phyloP scores from a whole-genome alignment of 306 rosid species.

The Erythrophleum fordii region DNA sequence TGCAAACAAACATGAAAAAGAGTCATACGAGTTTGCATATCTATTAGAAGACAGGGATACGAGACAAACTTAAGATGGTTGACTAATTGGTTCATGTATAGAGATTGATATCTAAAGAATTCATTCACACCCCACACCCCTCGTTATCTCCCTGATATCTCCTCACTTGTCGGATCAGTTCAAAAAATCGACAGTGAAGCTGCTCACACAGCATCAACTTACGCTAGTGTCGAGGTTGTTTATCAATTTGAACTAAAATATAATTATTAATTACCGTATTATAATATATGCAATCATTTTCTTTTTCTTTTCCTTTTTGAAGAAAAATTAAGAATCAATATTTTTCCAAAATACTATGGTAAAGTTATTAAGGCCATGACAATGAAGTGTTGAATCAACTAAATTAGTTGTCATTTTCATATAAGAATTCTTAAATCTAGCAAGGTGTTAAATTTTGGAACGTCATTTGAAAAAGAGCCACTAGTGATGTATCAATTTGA shows the following conservation, averaged over 20 bases:
- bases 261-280: too few species aligned
- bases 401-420: not conserved
- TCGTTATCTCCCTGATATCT: too few species aligned
- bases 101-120: not conserved
- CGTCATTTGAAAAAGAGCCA: not conserved
- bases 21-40: not conserved
- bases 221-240: too few species aligned
- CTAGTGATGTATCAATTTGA: not conserved
- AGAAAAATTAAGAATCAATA: not conserved
- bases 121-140: not conserved
- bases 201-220: not conserved
- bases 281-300: too few species aligned
- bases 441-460: not conserved
- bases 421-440: not conserved
- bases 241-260: too few species aligned
- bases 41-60: not conserved
- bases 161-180: not conserved
- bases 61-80: slow-evolving; percentile 10
- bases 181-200: not conserved
- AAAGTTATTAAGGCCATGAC: not conserved
- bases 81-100: not conserved
- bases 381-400: not conserved
- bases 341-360: not conserved
- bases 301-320: not conserved
- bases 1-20: not conserved